A percentile compares a stretch with the other conserved stretches of the same genome.
Evolutionary conservation across 306 rosid genomes (phyloP).

Genomic region (Corylus avellana): DNA sequence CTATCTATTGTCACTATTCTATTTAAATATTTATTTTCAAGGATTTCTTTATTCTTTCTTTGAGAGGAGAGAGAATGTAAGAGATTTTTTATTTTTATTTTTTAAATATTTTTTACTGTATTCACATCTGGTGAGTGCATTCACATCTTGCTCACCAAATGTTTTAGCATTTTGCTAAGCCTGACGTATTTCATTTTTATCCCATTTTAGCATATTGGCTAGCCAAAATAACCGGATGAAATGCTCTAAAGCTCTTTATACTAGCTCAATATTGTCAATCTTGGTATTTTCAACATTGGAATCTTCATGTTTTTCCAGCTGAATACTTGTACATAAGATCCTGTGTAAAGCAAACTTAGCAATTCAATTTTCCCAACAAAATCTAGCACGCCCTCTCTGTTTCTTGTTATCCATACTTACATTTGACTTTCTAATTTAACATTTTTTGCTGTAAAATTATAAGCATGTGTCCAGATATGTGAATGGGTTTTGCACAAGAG

Average conservation of each 20-base stretch:
- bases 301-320: neutral
- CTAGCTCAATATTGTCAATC: neutral
- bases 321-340: neutral
- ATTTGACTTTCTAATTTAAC: constrained; percentile 9
- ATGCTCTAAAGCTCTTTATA: neutral
- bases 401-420: neutral
- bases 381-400: neutral
- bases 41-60: too few species aligned
- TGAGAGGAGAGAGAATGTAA: too few species aligned
- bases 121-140: too few species aligned
- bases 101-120: too few species aligned
- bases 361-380: neutral
- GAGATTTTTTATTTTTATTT: too few species aligned
- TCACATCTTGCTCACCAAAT: too few species aligned
- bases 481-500: constrained; percentile 84
- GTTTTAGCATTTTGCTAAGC: too few species aligned
- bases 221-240: too few species aligned
- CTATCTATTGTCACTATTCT: too few species aligned
- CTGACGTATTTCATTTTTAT: too few species aligned
- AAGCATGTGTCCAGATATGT: constrained; percentile 58
- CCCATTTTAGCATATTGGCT: too few species aligned
- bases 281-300: neutral
- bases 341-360: neutral
- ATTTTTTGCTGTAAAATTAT: constrained; percentile 23
- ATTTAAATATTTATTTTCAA: too few species aligned